Evolutionary conservation across 306 rosid species (phyloP).

Genomic region (Lotus japonicus): DNA sequence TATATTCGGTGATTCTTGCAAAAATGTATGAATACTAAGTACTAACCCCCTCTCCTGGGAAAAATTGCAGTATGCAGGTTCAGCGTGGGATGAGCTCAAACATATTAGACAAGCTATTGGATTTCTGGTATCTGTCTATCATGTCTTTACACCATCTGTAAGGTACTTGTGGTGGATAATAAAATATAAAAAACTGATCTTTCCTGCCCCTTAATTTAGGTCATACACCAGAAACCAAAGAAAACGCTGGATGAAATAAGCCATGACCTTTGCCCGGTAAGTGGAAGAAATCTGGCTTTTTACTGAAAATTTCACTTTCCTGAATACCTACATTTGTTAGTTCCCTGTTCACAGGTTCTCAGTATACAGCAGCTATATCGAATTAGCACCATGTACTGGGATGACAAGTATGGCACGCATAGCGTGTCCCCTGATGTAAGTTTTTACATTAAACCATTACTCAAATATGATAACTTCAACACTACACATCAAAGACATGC

Average conservation of each 20-base stretch:
- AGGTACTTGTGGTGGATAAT: slow-evolving; percentile 1
- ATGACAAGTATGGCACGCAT: slow-evolving; percentile 45
- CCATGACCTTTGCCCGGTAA: slow-evolving; percentile 90
- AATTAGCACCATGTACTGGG: slow-evolving; percentile 99
- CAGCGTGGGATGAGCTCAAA: slow-evolving; percentile 92
- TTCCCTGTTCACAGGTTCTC: slow-evolving; percentile 55
- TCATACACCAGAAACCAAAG: slow-evolving; percentile 96
- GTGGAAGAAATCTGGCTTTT: slow-evolving; percentile 24
- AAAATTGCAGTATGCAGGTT: slow-evolving; percentile 59
- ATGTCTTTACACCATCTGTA: neutral
- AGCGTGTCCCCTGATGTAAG: slow-evolving; percentile 77
- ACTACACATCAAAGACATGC: neutral
- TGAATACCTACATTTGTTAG: neutral
- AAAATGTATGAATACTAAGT: slow-evolving; percentile 8
- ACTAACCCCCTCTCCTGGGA: neutral
- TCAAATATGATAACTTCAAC: slow-evolving; percentile 6
- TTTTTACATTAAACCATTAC: slow-evolving; percentile 28
- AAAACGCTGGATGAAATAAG: slow-evolving; percentile 92
- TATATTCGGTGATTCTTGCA: slow-evolving; percentile 1
- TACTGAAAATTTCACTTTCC: slow-evolving; percentile 5
- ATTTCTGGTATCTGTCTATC: slow-evolving; percentile 57
- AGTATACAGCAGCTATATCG: slow-evolving; percentile 95
- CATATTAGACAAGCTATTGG: slow-evolving; percentile 99
- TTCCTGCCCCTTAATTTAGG: slow-evolving; percentile 46
- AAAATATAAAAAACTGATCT: slow-evolving; percentile 7